These are phyloP conservation scores for Phytophthora kernoviae DNA, from an alignment of 352 stramenopile genomes.

Conservation along the genomic window DNA sequence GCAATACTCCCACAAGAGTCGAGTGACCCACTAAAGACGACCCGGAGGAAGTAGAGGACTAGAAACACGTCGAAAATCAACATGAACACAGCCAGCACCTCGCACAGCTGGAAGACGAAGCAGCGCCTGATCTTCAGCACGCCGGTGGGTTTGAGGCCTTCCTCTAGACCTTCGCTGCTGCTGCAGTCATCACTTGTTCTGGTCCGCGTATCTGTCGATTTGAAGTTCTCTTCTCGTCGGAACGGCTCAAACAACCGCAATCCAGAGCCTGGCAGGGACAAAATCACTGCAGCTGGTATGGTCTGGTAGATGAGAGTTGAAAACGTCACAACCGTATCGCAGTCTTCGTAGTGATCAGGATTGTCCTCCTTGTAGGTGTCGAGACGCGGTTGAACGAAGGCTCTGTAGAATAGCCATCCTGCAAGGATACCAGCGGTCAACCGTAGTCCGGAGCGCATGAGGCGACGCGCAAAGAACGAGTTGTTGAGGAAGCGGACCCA, in stretches of 20 bases:
- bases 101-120: slow-evolving; percentile 59
- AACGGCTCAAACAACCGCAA: slow-evolving; percentile 69
- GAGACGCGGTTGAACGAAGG: slow-evolving; percentile 10
- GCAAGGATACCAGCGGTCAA: slow-evolving; percentile 34
- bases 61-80: slow-evolving; percentile 40
- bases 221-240: slow-evolving; percentile 36
- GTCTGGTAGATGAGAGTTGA: slow-evolving; percentile 61
- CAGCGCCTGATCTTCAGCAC: slow-evolving; percentile 57
- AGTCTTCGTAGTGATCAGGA: slow-evolving; percentile 30
- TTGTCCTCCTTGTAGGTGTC: neutral
- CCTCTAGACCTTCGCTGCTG: neutral
- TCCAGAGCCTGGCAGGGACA: slow-evolving; percentile 54
- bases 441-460: slow-evolving; percentile 47
- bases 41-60: slow-evolving; percentile 52
- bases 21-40: slow-evolving; percentile 41
- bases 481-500: slow-evolving; percentile 60
- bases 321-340: slow-evolving; percentile 66
- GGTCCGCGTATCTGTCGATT: neutral
- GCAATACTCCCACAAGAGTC: slow-evolving; percentile 44
- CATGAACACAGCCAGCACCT: slow-evolving; percentile 45
- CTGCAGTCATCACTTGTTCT: slow-evolving; percentile 11
- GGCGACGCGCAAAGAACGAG: slow-evolving; percentile 73
- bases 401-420: slow-evolving; percentile 47
- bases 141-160: slow-evolving; percentile 11
- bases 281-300: slow-evolving; percentile 47